phyloP scores from a whole-genome alignment of 108 stramenopile species.

The Nitzschia inconspicua region DNA sequence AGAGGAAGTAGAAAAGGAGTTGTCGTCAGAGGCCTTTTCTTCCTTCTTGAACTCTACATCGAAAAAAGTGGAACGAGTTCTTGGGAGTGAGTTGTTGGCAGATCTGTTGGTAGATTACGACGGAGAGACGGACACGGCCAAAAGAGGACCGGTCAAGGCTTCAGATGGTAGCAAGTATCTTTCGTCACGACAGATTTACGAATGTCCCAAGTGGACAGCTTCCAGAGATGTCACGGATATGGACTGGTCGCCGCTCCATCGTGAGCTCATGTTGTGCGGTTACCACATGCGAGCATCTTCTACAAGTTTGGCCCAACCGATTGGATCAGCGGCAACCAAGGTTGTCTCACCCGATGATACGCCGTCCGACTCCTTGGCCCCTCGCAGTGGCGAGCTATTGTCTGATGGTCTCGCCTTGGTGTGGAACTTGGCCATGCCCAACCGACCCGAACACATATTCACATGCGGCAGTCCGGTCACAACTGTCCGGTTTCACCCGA shows the following conservation, averaged over 20 bases:
- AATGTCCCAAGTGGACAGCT: conserved; percentile 68
- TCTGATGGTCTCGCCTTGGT: conserved; percentile 75
- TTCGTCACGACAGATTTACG: conserved; percentile 56
- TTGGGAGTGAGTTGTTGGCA: conserved; percentile 53
- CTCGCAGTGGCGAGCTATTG: conserved; percentile 45
- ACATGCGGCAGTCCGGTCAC: conserved; percentile 81
- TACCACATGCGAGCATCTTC: conserved; percentile 59
- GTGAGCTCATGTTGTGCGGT: conserved; percentile 69
- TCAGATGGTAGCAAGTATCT: conserved; percentile 54
- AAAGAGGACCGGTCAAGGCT: conserved; percentile 17
- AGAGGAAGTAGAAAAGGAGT: conserved; percentile 56
- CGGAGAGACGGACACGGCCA: conserved; percentile 38
- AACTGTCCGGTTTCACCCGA: conserved; percentile 71
- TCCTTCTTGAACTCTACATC: conserved; percentile 73
- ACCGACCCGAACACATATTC: conserved; percentile 84
- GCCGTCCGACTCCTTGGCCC: conserved; percentile 59
- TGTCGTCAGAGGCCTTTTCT: conserved; percentile 57
- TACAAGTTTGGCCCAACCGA: conserved; percentile 20
- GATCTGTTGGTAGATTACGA: conserved; percentile 73
- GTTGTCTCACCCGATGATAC: conserved; percentile 61
- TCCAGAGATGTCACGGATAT: conserved; percentile 72
- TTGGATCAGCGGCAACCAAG: conserved; percentile 36
- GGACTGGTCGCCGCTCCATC: conserved; percentile 83
- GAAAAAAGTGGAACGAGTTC: conserved; percentile 78
- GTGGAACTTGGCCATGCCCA: conserved; percentile 82